Evolutionary conservation across 2,329 filamentous ascomycete species (phyloP).

Genomic region (Exserohilum rostratum): DNA sequence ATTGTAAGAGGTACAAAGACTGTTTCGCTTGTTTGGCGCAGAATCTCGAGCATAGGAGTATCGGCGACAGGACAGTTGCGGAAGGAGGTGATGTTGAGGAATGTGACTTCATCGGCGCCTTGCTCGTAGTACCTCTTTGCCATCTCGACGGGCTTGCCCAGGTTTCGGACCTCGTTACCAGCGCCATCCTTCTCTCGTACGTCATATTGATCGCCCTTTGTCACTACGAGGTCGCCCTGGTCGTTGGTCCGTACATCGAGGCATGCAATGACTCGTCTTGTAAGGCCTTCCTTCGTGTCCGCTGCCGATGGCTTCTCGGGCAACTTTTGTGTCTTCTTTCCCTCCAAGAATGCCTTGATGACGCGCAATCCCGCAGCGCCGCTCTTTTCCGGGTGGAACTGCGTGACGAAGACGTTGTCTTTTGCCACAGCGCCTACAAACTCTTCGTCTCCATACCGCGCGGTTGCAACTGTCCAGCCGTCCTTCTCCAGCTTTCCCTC

Average conservation of each 20-base stretch:
- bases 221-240: conserved; percentile 91
- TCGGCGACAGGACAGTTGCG: conserved; percentile 92
- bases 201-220: conserved; percentile 98
- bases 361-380: conserved; percentile 86
- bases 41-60: conserved; percentile 92
- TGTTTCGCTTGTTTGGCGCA: conserved; percentile 82
- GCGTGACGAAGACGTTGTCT: conserved; percentile 85
- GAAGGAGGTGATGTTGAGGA: conserved; percentile 98
- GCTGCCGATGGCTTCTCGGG: conserved; percentile 41
- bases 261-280: conserved; percentile 92
- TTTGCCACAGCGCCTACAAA: conserved; percentile 91
- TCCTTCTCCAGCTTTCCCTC: conserved; percentile 75
- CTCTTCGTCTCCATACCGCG: conserved; percentile 82
- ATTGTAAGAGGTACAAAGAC: conserved; percentile 97
- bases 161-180: conserved; percentile 75
- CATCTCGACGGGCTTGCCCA: conserved; percentile 96
- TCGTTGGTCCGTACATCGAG: conserved; percentile 96
- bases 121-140: conserved; percentile 93
- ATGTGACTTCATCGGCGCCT: conserved; percentile 95
- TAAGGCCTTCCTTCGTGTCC: conserved; percentile 70
- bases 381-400: conserved; percentile 98
- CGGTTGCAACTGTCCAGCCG: conserved; percentile 93
- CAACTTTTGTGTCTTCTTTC: conserved; percentile 65
- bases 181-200: conserved; percentile 82
- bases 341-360: conserved; percentile 84